Conservation (phyloP, 495 filamentous ascomycete genomes). For the Parmelia sp. region DNA sequence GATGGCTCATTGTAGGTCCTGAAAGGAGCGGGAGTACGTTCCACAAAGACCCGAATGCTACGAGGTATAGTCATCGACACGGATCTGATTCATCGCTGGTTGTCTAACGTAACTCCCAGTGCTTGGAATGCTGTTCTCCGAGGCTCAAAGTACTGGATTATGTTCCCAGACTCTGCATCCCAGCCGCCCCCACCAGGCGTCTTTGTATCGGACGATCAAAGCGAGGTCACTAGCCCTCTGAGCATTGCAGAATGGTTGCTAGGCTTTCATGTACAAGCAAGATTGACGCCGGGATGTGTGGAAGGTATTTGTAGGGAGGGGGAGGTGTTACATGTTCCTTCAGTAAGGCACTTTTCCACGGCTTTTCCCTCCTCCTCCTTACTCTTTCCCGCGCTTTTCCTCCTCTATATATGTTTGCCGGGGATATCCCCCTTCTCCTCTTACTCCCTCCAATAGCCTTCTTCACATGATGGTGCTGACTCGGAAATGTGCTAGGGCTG, state of each 20-base stretch:
- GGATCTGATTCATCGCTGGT: background rate
- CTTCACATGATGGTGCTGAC: background rate
- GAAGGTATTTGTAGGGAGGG: constrained; percentile 85
- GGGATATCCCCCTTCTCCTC: no score
- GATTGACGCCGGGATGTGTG: constrained; percentile 66
- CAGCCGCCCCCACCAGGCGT: constrained; percentile 74
- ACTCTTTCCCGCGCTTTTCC: no score
- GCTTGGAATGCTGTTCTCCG: constrained; percentile 95
- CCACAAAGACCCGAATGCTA: constrained; percentile 78
- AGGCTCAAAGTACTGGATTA: constrained; percentile 97
- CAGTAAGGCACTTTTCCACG: constrained; percentile 21
- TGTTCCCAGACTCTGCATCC: constrained; percentile 66
- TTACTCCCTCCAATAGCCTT: background rate
- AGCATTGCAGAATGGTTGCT: constrained; percentile 96
- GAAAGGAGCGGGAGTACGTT: constrained; percentile 88
- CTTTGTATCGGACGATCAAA: constrained; percentile 83
- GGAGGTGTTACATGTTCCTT: constrained; percentile 88
- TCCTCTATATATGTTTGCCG: no score
- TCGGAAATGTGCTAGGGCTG: constrained; percentile 49
- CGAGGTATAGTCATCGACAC: constrained; percentile 25
- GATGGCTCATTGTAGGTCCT: constrained; percentile 92
- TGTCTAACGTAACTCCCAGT: constrained; percentile 48
- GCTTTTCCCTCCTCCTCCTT: no score
- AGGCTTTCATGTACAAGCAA: constrained; percentile 82
- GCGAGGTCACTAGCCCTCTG: constrained; percentile 88